Base-by-base conservation (phyloP, 768 basidiomycete species). In the Hemileccinum impolitum region DNA sequence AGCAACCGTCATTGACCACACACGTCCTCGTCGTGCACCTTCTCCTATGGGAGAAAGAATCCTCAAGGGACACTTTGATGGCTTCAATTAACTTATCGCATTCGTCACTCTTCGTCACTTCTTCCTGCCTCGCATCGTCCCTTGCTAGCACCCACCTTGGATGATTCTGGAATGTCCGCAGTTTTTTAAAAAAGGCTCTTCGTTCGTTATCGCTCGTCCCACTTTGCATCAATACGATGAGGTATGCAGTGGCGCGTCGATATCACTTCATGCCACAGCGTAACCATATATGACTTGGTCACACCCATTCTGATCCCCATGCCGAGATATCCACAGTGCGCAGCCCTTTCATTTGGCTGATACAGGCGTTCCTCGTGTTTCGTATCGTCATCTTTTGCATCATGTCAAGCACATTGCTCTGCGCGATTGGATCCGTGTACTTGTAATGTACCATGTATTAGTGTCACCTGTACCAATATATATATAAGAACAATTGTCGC, bases 31-130 rank as follows among this genome's bases (percentile, higher is more conserved):
- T 47, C 74, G 82, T 52, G 87, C 86, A 3, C 90, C 89, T 17
- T 90, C 87, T 34, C 90, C 90, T 6, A 92, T 91, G 90, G 91
- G 90, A 54, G 90, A 93, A 70, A 77, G 90, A 50, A 91, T 93
- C 52, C 77, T 93, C 57, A 93, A 89, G 73, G 90, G 90, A 9
- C 90, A 93, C 59, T 93, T 92, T 58, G 90, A 93, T 62, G 85
- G 90, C 42, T 93, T 93, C 75, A 87, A 89, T 62, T 90, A 69
- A 77, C 34, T 47, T 45, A 48, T 45, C 31, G 12, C 45, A 35
- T 44, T 48, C 42, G 46, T 10, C 25, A 39, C 23, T 23, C 23
- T 23, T 23, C 23, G 23, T 23, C 23, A 23, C 23, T 10, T 36
- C 19, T 43, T 50, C 32, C 43, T 19, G 37, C 43, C 28, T 39